Base-by-base conservation (phyloP, 305 asterid genomes). In the Fraxinus platypoda region DNA sequence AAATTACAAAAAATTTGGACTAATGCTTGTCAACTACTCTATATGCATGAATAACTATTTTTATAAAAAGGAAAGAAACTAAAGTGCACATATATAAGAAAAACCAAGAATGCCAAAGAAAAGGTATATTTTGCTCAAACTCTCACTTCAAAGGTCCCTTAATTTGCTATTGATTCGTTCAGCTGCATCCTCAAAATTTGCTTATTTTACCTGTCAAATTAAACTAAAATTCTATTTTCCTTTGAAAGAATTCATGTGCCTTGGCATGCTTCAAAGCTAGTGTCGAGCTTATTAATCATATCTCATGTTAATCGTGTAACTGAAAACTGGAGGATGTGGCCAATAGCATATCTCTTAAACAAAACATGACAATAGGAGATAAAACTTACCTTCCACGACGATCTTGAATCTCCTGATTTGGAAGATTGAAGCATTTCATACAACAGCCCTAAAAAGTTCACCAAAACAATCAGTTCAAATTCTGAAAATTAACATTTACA, bases 311-410 rank as follows among this genome's bases (percentile, higher is more conserved):
- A 30, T 70, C 2, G 17, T 12, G 41, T 4, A 4, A 70, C 15
- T 12, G 75, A 70, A 34, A 70, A 64, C 25, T 12, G 31, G 71
- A 66, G 35, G 34, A 66, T 11, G 35, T 26, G 73, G 75, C 41
- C 75, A 70, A 13, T 11, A 70, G 23, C 75, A 68, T 70, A 12
- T 12, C 38, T 31, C 23, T 70, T 30, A 13, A 70, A 34, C 41
- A 70, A 30, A 70, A 70, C 75, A 13, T 70, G 75, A 70, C 19
- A 28, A 70, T 34, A 70, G 41, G 64, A 70, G 46, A 81, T 77
- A 30, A 71, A 82, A 28, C 64, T 74, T 86, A 95, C 99, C 99
- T 93, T 95, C 97, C 99, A 95, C 78, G 94, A 87, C 75, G 98
- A 92, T 81, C 88, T 92, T 77, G 94, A 80, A 77, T 91, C 93